Evolutionary conservation across 2,329 filamentous ascomycete species (phyloP).

Genomic region (Ceratocystis eucalypticola): DNA sequence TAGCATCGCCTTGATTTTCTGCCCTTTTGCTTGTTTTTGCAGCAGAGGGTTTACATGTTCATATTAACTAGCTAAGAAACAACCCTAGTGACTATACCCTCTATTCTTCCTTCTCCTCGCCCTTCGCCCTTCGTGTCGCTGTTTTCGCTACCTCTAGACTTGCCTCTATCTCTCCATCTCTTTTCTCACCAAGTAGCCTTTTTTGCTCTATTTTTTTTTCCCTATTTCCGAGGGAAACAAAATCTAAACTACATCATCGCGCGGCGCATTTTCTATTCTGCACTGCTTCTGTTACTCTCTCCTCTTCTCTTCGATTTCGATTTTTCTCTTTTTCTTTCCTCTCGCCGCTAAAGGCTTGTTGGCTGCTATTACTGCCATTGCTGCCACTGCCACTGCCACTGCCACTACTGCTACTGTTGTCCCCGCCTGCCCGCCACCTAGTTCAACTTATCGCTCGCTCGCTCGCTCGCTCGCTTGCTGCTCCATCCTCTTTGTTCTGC

Average conservation of each 20-base stretch:
- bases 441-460: neutral
- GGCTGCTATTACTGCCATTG: no score
- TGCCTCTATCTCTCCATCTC: constrained; percentile 5
- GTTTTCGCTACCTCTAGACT: neutral
- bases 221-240: constrained; percentile 1
- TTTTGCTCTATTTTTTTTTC: neutral
- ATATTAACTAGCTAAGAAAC: no score
- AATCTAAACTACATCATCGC: constrained; percentile 16
- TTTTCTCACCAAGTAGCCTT: neutral
- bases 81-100: neutral
- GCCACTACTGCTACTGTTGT: neutral
- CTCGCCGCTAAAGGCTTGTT: no score
- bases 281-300: neutral
- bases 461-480: neutral
- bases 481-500: neutral
- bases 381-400: neutral
- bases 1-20: neutral
- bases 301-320: neutral
- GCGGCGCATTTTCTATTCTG: constrained; percentile 11
- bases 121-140: neutral
- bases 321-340: neutral
- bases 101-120: neutral
- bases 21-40: neutral
- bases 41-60: neutral
- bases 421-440: neutral